Evolutionary conservation across 208 protist genomes (phyloP), one percentile per base, ranked within the genome.

Genomic region (Entamoeba dispar): DNA sequence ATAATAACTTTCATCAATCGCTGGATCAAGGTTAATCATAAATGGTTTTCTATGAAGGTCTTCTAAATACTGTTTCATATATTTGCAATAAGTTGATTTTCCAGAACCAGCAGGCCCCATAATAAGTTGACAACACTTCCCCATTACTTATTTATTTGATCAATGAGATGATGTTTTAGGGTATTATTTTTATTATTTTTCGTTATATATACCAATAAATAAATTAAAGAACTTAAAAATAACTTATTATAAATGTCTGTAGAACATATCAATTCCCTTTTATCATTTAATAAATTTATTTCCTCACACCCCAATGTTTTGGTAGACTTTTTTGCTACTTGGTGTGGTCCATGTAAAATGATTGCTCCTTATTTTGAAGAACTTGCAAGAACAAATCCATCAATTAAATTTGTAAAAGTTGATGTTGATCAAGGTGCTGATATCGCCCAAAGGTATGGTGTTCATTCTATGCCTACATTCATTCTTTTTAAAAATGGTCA

Each of bases 11-110:
- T n/a, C 6, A 27, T 94, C 94, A 93, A 34, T 77, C 3, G 93
- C 93, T 12, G 93, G 94, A 92, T 95, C 94, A 14, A 95, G 57
- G 50, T 95, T 95, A 5, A 94, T 22, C 34, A 94, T 57, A 94
- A 50, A 47, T 38, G 86, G 14, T 14, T 10, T 93, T 31, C 94
- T 50, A 52, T 86, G 27, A 8, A 91, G 7, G 5, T 22, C 19
- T 31, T 31, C 8, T 5, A 94, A 73, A 69, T 93, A 69, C 57
- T 94, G 38, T 90, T 91, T 43, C 19, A 93, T 55, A 14, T 51
- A 38, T 57, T n/a, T 49, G 50, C 94, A 94, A 47, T 94, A 94
- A n/a, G 94, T 94, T n/a, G 94, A 94, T 34, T 94, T 94, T 47
- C 93, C 93, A 92, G 31, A 34, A 43, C 93, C 93, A 31, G 93